Evolutionary conservation across 805 yeast species (phyloP), one percentile per base, ranked within the genome.

Genomic region (Debaryomyces castellii): DNA sequence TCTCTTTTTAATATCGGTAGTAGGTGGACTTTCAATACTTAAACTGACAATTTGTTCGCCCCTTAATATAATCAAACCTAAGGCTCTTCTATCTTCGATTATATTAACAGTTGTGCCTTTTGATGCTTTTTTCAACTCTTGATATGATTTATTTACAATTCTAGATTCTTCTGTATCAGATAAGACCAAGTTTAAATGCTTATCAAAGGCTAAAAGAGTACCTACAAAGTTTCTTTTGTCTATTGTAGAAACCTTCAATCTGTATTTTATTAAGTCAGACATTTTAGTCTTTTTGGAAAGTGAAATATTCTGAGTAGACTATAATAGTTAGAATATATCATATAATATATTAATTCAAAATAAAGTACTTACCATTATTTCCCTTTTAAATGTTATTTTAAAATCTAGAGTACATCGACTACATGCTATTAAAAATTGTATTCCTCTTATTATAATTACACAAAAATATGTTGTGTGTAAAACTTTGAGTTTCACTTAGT

Each of bases 21-120:
- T 74, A 46, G 89, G 79, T n/a, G 83, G 74, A 47, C 71, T 63
- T 67, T 87, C 92, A 25, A 87, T 81, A 23, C 78, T 76, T 17
- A 86, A 70, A 44, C 90, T 80, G 10, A 91, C 81, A 22, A 94
- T 81, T 52, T 85, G 87, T 52, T 89, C 97, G 2, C 99, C 99
- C 55, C 98, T 77, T 39, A 92, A 69, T 30, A 92, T 85, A 1
- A 88, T 78, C 42, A 94, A 74, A 0, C 98, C 98, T 20, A 94
- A 67, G 4, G 81, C 69, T 46, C 98, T 73, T 57, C 83, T 88
- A 50, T 86, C 91, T 48, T 84, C 87, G 33, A 72, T 74, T 23
- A 77, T 60, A 16, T 56, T 49, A 10, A 77, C 64, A 45, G 59
- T 53, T 52, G 56, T 43, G 54, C 33, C 42, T 49, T 42, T 52